Evolutionary conservation across 1,139 yeast species (phyloP).

Genomic region (Pichiaceae sp.): DNA sequence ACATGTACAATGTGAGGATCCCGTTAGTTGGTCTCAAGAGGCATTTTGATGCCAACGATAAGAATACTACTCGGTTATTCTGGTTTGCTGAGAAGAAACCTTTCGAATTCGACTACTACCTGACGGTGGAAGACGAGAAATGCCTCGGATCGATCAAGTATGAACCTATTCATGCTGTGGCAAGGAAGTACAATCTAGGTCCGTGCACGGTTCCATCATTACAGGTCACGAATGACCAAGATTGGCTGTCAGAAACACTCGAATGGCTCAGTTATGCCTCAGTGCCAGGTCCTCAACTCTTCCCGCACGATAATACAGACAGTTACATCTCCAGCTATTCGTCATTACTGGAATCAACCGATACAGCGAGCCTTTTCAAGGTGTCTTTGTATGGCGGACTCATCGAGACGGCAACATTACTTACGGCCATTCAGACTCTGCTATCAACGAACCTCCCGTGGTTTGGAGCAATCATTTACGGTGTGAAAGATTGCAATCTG

Average conservation of each 20-base stretch:
- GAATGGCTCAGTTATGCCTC: slow-evolving; percentile 24
- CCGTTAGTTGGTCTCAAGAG: slow-evolving; percentile 8
- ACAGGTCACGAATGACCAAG: slow-evolving; percentile 10
- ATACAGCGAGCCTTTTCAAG: slow-evolving; percentile 6
- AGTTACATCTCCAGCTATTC: slow-evolving; percentile 15
- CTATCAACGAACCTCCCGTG: slow-evolving; percentile 8
- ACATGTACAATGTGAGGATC: slow-evolving; percentile 17
- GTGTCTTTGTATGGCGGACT: slow-evolving; percentile 10
- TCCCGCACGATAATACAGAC: slow-evolving; percentile 11
- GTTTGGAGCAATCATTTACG: slow-evolving; percentile 18
- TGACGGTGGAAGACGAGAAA: background rate
- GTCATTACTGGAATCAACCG: slow-evolving; percentile 6
- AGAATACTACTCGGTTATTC: slow-evolving; percentile 24
- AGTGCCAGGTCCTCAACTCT: slow-evolving; percentile 17
- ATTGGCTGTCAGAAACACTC: slow-evolving; percentile 13
- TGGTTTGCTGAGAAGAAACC: slow-evolving; percentile 29
- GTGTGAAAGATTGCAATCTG: slow-evolving; percentile 19
- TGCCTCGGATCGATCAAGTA: no score
- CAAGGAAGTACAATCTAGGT: slow-evolving; percentile 5
- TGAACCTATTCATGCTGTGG: background rate
- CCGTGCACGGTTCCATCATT: slow-evolving; percentile 13
- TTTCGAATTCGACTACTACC: background rate
- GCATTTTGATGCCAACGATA: slow-evolving; percentile 11
- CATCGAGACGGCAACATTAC: slow-evolving; percentile 6
- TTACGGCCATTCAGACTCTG: slow-evolving; percentile 2